Conservation (phyloP, 495 filamentous ascomycete species). For the Lophiotrema nucula region DNA sequence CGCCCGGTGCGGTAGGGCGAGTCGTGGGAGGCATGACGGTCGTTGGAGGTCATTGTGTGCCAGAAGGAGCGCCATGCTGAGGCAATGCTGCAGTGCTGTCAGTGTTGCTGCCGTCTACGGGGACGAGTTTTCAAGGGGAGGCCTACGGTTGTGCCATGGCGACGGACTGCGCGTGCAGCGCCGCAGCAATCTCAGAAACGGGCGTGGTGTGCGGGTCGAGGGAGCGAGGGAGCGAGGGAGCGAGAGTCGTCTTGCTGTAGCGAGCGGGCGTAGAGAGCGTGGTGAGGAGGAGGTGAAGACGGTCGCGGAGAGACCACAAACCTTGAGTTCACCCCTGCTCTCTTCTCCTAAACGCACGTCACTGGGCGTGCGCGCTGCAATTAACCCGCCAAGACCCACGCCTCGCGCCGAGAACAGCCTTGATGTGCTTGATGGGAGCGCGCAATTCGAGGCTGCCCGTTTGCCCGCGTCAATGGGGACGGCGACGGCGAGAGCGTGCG, state of each 20-base stretch:
- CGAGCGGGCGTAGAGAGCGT: neutral
- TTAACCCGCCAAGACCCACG: too few species aligned
- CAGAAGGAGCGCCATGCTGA: slow-evolving; percentile 77
- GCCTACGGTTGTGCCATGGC: slow-evolving; percentile 34
- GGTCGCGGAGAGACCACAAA: too few species aligned
- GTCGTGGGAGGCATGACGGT: slow-evolving; percentile 48
- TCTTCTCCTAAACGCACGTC: too few species aligned
- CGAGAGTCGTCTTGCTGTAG: neutral
- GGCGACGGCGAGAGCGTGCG: too few species aligned
- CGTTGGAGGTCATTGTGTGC: slow-evolving; percentile 82
- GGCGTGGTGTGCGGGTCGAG: slow-evolving; percentile 1
- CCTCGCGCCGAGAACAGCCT: slow-evolving; percentile 2
- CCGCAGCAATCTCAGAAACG: neutral
- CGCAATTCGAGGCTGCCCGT: too few species aligned
- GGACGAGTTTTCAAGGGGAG: neutral
- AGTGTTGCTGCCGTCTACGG: slow-evolving; percentile 1
- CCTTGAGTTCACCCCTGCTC: too few species aligned
- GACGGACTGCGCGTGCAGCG: slow-evolving; percentile 11
- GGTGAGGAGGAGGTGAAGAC: neutral
- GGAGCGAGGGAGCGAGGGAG: neutral
- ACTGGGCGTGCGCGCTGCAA: too few species aligned
- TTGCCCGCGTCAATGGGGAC: too few species aligned
- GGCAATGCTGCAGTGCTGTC: slow-evolving; percentile 50
- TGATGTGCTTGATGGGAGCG: too few species aligned
- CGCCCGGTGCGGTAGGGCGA: slow-evolving; percentile 45